Base-by-base conservation (phyloP, 768 basidiomycete genomes). In the Collybia nuda region DNA sequence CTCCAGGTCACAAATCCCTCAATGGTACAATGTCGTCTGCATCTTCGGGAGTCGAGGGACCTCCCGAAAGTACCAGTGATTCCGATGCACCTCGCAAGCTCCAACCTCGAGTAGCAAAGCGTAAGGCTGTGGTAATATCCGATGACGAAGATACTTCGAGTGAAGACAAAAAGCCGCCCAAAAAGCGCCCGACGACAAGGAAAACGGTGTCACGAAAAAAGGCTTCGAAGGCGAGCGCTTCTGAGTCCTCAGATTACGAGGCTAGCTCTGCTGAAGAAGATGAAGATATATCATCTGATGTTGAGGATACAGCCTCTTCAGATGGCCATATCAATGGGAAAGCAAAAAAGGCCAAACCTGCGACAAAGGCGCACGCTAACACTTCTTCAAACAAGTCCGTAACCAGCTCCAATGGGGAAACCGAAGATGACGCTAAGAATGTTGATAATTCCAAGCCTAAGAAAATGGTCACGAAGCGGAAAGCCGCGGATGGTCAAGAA, bases 341-440 rank as follows among this genome's bases (percentile, higher is more conserved):
- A 49, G 19, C 44, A 22, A 40, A 53, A 49, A 44, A 26, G 56
- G n/a, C 56, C 57, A 69, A 48, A 39, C 54, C 19, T 65, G 70
- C 58, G 53, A 54, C 51, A 61, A 74, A 54, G 39, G 69, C 51
- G 70, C 67, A 52, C 14, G 59, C 54, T 35, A 22, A 48, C 15
- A 51, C 54, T 42, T 40, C 55, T 2, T 40, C 45, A 36, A 45
- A 49, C n/a, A 62, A 51, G 44, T 32, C 47, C 47, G 43, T 35
- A 6, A 47, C 40, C 26, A 64, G 60, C 54, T 67, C 69, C 15
- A 58, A 55, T 7, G 53, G 48, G 23, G 51, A 51, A 18, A 51
- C 47, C 61, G 61, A 50, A 51, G 74, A 64, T n/a, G 75, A 72
- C 26, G 72, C 69, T 23, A 85, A 86, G 82, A 84, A 82, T 32